Conservation (phyloP, 208 protist genomes). For the Trypanosoma congolense region DNA sequence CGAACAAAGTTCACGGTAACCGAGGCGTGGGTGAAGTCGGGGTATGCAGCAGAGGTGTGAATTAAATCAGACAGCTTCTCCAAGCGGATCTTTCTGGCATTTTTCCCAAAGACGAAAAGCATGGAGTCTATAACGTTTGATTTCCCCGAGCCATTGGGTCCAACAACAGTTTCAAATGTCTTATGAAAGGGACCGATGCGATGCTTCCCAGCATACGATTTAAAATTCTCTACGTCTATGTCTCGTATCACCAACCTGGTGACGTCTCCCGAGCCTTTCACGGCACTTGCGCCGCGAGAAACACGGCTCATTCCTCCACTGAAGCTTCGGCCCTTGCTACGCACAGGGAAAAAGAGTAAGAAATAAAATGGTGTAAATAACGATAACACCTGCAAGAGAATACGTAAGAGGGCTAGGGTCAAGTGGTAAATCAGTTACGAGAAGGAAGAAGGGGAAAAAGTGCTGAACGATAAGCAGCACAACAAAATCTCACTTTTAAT, state of each 20-base stretch:
- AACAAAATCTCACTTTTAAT: too few species aligned
- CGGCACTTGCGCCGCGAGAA: background rate
- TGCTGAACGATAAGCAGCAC: too few species aligned
- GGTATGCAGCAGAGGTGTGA: conserved; percentile 95
- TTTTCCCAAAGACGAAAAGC: conserved; percentile 99
- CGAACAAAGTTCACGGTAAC: conserved; percentile 98
- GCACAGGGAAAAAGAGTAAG: too few species aligned
- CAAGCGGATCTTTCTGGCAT: conserved; percentile 97
- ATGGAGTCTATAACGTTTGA: conserved; percentile 99
- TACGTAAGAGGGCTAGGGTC: too few species aligned
- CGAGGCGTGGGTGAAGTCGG: conserved; percentile 85
- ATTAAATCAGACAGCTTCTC: conserved; percentile 98
- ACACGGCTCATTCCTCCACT: background rate
- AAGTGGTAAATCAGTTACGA: too few species aligned
- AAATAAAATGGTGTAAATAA: too few species aligned
- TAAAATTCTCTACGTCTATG: conserved; percentile 99
- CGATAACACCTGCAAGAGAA: too few species aligned
- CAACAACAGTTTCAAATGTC: conserved; percentile 99
- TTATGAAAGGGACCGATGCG: conserved; percentile 99
- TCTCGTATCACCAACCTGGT: conserved; percentile 95
- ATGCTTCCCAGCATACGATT: conserved; percentile 98
- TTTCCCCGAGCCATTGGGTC: conserved; percentile 99
- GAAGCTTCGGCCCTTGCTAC: too few species aligned
- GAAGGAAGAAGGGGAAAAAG: too few species aligned
- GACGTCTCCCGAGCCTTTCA: background rate